phyloP scores from a whole-genome alignment of 2,329 filamentous ascomycete genomes.

The Neopestalotiopsis rosae region DNA sequence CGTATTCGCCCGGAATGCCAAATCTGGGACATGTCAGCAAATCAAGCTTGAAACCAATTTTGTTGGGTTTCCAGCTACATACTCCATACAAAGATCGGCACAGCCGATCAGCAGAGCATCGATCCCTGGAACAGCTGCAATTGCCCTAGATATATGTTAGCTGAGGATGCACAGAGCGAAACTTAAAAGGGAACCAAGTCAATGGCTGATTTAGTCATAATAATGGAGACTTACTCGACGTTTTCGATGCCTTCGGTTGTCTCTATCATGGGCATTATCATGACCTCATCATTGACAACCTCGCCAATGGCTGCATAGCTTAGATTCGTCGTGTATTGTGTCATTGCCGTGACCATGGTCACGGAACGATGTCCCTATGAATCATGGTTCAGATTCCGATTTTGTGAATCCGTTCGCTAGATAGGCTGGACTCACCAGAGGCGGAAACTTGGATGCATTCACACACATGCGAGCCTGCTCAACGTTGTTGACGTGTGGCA shows the following conservation, averaged over 20 bases:
- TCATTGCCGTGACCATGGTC: conserved; percentile 21
- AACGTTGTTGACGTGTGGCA: conserved; percentile 21
- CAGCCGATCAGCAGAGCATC: conserved; percentile 21
- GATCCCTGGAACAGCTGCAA: conserved; percentile 20
- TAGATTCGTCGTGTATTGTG: conserved; percentile 19
- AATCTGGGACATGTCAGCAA: conserved; percentile 5
- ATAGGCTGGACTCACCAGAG: conserved; percentile 8
- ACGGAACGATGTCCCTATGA: conserved; percentile 18
- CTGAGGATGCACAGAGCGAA: neutral
- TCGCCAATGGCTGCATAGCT: conserved; percentile 18
- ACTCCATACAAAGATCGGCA: conserved; percentile 22
- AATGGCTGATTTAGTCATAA: neutral
- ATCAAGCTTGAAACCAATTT: neutral
- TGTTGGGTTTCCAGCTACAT: neutral
- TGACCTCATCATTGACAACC: conserved; percentile 20
- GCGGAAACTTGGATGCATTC: conserved; percentile 21
- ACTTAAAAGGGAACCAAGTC: neutral
- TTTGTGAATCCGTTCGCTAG: neutral
- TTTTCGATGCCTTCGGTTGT: conserved; percentile 20
- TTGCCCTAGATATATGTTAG: conserved; percentile 5
- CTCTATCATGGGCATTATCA: conserved; percentile 23
- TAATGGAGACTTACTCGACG: conserved; percentile 18
- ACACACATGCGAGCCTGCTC: conserved; percentile 21
- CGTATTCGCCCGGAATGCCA: conserved; percentile 20
- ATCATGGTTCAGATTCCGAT: neutral